Evolutionary conservation across 2,329 filamentous ascomycete species (phyloP), one percentile per base, ranked within the genome.

Genomic region (Chrysoporthe deuterocubensis): DNA sequence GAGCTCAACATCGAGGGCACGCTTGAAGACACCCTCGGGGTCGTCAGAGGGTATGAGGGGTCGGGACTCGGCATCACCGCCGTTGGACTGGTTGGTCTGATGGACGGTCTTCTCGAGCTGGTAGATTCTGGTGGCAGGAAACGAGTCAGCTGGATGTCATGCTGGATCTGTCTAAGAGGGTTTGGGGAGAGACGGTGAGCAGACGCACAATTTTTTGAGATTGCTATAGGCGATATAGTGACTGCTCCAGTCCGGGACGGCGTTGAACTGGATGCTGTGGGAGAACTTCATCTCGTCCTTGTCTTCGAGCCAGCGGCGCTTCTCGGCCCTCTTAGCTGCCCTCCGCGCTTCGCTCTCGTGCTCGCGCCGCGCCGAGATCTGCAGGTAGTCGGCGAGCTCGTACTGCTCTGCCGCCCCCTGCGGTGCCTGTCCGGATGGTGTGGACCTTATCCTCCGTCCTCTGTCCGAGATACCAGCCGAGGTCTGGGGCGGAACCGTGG

Each of bases 191-290:
- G 85, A 40, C 37, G 4, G 37, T 40, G 37, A 40, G 37, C 6
- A 9, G 37, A 40, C 92, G 76, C 79, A 96, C 93, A 97, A 87
- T 84, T 99, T 99, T 85, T 99, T 99, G 74, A 99, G 87, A 76
- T 97, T 98, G 82, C 94, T 97, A 81, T 99, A 99, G 69, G 94
- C 92, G 77, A 99, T 96, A 81, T 99, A 99, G 80, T 98, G 90
- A 75, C 90, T 94, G 83, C 93, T 97, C 96, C 96, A 99, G 81
- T 99, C 96, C n/a, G 96, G 96, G 74, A 99, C 96, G 71, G 96
- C 94, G 83, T 99, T 99, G 83, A 99, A 99, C 84, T 99, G 96
- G 74, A 99, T 91, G 81, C 95, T 98, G 80, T 99, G 96, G 21
- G 95, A 98, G 85, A 99, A 99, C 90, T 98, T 98, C 96, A 99